Conservation (phyloP, 129 eudicot genomes). For the Tagetes patula region DNA sequence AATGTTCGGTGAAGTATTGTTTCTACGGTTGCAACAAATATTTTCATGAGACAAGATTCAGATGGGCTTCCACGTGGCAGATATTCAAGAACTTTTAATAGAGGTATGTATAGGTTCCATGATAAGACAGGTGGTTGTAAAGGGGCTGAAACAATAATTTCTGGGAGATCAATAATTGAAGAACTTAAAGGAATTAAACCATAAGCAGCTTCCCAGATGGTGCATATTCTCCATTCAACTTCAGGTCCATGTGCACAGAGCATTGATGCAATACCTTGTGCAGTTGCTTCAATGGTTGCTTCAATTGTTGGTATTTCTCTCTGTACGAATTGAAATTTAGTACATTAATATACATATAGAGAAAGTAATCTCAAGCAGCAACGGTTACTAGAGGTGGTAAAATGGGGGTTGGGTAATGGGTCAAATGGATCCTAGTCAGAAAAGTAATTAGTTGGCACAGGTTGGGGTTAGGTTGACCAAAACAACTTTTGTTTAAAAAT, state of each 20-base stretch:
- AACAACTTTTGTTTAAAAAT: neutral
- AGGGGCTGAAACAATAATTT: constrained; percentile 93
- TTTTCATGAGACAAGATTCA: constrained; percentile 96
- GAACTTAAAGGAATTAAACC: constrained; percentile 91
- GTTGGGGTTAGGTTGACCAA: neutral
- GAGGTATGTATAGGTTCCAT: constrained; percentile 93
- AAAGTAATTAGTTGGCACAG: neutral
- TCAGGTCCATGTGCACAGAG: constrained; percentile 98
- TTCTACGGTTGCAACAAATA: constrained; percentile 94
- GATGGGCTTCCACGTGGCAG: constrained; percentile 99
- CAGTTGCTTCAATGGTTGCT: constrained; percentile 95
- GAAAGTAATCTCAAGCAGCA: neutral
- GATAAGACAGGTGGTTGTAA: constrained; percentile 90
- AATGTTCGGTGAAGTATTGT: constrained; percentile 92
- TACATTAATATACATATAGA: neutral
- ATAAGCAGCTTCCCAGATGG: constrained; percentile 99
- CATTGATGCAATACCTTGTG: constrained; percentile 96
- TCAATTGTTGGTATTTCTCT: constrained; percentile 78
- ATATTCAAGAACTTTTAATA: constrained; percentile 91
- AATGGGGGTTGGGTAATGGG: neutral
- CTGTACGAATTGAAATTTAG: constrained; percentile 24
- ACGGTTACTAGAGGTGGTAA: neutral
- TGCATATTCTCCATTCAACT: constrained; percentile 99
- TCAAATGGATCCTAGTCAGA: neutral
- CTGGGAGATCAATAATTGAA: constrained; percentile 89